phyloP scores from a whole-genome alignment of 2,329 filamentous ascomycete genomes.

The Bipolaris gigantea region DNA sequence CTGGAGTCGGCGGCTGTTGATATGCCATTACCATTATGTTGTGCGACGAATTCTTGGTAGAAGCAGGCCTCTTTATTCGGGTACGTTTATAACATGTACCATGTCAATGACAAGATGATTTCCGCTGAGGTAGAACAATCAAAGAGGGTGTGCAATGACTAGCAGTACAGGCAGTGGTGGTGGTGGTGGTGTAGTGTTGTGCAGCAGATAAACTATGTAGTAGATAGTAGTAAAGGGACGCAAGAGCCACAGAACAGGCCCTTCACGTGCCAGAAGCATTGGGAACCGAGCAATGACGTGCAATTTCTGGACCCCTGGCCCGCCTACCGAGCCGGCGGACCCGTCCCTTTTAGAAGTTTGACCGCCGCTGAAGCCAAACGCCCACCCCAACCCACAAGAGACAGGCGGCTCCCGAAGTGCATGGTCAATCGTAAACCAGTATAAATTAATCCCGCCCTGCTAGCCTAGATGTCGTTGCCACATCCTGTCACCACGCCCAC shows the following conservation, averaged over 20 bases:
- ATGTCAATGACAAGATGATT: too few species aligned
- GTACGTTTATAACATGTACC: not conserved
- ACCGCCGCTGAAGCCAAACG: constrained; percentile 9
- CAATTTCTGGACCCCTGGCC: constrained; percentile 9
- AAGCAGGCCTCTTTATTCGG: not conserved
- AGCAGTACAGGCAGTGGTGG: too few species aligned
- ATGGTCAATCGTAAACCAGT: constrained; percentile 18
- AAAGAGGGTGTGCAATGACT: too few species aligned
- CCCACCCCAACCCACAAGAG: constrained; percentile 17
- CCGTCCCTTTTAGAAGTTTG: constrained; percentile 20
- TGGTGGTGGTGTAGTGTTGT: too few species aligned
- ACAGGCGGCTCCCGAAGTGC: constrained; percentile 16
- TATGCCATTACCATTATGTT: not conserved
- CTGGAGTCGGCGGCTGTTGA: not conserved
- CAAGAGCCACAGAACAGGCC: not conserved
- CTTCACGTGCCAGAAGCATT: constrained; percentile 17
- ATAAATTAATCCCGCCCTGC: constrained; percentile 31
- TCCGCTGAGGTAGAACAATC: too few species aligned
- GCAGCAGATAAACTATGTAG: too few species aligned
- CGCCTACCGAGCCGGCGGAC: constrained; percentile 21
- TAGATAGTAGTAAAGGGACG: not conserved
- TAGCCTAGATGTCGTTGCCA: constrained; percentile 41
- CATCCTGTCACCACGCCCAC: constrained; percentile 41
- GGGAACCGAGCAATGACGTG: constrained; percentile 17
- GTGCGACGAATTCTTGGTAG: not conserved